Conservation (phyloP, 805 yeast genomes). For the Candida piceae region DNA sequence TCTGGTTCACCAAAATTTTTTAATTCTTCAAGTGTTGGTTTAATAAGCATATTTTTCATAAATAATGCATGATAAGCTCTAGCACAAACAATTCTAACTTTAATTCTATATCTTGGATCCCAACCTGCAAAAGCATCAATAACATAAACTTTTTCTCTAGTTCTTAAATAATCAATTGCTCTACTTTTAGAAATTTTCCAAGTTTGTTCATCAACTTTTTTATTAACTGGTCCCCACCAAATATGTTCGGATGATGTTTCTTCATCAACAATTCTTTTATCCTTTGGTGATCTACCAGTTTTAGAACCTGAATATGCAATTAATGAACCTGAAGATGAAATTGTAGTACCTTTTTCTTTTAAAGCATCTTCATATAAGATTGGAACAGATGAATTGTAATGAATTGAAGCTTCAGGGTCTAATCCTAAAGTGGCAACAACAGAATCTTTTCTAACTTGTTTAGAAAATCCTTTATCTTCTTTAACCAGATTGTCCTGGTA, state of each 20-base stretch:
- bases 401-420: constrained; percentile 58
- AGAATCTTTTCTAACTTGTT: constrained; percentile 24
- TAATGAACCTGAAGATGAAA: constrained; percentile 89
- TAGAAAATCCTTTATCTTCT: constrained; percentile 21
- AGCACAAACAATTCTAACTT: constrained; percentile 94
- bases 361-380: constrained; percentile 92
- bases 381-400: constrained; percentile 93
- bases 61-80: constrained; percentile 97
- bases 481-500: constrained; percentile 22
- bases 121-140: constrained; percentile 98
- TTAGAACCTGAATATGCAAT: constrained; percentile 93
- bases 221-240: constrained; percentile 99
- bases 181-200: constrained; percentile 95
- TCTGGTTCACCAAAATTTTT: constrained; percentile 93
- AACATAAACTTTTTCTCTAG: constrained; percentile 88
- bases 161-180: constrained; percentile 94
- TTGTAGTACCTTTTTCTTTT: constrained; percentile 83
- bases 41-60: constrained; percentile 97
- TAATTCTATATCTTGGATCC: constrained; percentile 97
- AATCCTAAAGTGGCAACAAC: constrained; percentile 39
- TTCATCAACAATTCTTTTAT: constrained; percentile 96
- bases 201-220: constrained; percentile 86
- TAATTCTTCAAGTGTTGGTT: constrained; percentile 89
- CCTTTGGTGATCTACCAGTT: constrained; percentile 98
- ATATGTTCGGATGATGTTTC: constrained; percentile 74